These are phyloP conservation scores for Solioccasus polychromus DNA, from an alignment of 768 basidiomycete genomes.

Conservation along the genomic window DNA sequence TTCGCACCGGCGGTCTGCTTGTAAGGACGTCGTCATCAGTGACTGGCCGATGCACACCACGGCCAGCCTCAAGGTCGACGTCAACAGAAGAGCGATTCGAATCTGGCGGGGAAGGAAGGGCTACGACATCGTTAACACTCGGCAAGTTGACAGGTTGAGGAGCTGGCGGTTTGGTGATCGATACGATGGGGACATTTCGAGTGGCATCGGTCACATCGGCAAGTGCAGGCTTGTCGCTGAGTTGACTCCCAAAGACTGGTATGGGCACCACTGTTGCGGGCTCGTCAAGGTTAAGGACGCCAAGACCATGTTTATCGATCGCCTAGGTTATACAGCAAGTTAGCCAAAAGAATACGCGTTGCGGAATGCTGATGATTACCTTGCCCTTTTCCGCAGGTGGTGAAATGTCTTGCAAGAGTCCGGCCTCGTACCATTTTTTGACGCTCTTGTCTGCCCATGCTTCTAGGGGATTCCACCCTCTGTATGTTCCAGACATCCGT, in stretches of 20 bases:
- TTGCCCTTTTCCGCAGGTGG: conserved; percentile 44
- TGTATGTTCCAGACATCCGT: conserved; percentile 79
- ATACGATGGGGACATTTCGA: conserved; percentile 48
- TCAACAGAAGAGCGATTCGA: conserved; percentile 40
- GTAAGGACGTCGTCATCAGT: conserved; percentile 13
- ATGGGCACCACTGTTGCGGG: conserved; percentile 62
- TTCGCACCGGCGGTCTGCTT: conserved; percentile 11
- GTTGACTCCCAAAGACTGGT: conserved; percentile 48
- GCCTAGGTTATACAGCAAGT: conserved; percentile 29
- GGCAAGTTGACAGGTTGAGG: conserved; percentile 72
- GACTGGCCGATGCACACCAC: conserved; percentile 35
- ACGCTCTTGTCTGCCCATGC: conserved; percentile 91
- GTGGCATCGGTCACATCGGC: conserved; percentile 24
- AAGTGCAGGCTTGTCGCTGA: conserved; percentile 19
- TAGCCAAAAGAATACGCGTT: conserved; percentile 11
- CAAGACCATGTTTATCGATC: conserved; percentile 44
- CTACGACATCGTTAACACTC: conserved; percentile 55
- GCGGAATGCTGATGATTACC: conserved; percentile 33
- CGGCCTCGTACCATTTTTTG: conserved; percentile 80
- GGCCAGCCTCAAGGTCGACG: conserved; percentile 39
- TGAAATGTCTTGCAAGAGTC: conserved; percentile 55
- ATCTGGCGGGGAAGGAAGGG: conserved; percentile 43
- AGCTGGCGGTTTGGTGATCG: conserved; percentile 67
- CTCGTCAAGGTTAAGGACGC: conserved; percentile 39
- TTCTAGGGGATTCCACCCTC: conserved; percentile 90